These are phyloP conservation scores for Pleoardoris graminearum DNA, from an alignment of 2,329 filamentous ascomycete species.

Conservation along the genomic window DNA sequence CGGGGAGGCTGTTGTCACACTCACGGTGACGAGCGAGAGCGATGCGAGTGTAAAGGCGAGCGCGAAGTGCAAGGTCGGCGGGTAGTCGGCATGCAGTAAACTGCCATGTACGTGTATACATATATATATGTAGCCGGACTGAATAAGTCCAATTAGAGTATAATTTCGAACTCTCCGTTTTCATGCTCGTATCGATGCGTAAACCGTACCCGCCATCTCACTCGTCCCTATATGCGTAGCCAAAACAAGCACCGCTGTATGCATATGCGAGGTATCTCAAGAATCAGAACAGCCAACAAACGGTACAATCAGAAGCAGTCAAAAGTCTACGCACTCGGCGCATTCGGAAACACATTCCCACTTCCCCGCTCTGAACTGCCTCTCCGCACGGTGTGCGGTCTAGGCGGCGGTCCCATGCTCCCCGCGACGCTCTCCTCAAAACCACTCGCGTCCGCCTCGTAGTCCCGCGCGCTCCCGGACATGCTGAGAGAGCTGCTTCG, in stretches of 20 bases:
- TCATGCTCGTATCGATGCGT: too few species aligned
- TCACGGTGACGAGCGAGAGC: slow-evolving; percentile 16
- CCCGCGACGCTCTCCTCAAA: slow-evolving; percentile 10
- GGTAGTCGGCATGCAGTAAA: too few species aligned
- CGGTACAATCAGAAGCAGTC: background rate
- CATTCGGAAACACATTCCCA: slow-evolving; percentile 22
- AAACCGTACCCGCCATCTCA: too few species aligned
- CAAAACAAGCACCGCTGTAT: too few species aligned
- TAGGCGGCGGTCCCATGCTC: slow-evolving; percentile 19
- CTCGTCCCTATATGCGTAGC: too few species aligned
- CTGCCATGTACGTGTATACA: too few species aligned
- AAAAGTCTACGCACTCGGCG: slow-evolving; percentile 18
- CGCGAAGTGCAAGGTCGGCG: slow-evolving; percentile 11
- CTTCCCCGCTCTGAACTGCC: slow-evolving; percentile 7
- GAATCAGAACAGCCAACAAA: background rate
- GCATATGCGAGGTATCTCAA: slow-evolving; percentile 3
- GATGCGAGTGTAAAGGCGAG: slow-evolving; percentile 9
- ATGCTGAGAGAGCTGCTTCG: slow-evolving; percentile 35
- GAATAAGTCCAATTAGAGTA: too few species aligned
- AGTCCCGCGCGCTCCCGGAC: slow-evolving; percentile 25
- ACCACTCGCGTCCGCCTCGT: slow-evolving; percentile 18
- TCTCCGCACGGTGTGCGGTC: slow-evolving; percentile 6
- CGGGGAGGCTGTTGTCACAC: slow-evolving; percentile 18
- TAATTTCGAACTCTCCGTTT: too few species aligned
- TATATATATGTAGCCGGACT: too few species aligned